Evolutionary conservation across 176 grass and related monocot species (phyloP), one percentile per base, ranked within the genome.

Genomic region (Avena sativa): DNA sequence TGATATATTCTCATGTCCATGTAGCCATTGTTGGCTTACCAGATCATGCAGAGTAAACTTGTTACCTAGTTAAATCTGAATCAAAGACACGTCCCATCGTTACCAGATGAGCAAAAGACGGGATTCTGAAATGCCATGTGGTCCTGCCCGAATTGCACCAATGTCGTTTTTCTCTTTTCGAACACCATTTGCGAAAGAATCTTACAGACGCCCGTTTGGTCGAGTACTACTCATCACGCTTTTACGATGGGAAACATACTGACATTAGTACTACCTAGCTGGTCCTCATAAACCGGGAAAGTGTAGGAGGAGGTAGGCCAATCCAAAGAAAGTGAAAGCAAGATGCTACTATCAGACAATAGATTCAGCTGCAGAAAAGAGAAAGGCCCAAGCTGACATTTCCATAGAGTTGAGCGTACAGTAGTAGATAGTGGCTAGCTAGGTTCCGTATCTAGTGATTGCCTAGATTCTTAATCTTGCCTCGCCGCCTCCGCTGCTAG

Each of bases 81-180:
- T 63, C 57, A 67, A 62, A 66, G 75, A 78, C 74, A 59, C 75
- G 89, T 80, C 85, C 75, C 49, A 43, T 87, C 81, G 12, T 84
- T 91, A 75, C 89, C 89, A 74, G 66, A 91, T 84, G 84, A 91
- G 89, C 81, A 75, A 91, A 91, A 87, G 89, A 49, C 12, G 85
- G 80, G 73, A 34, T 43, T 68, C 83, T 51, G 50, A 51, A 61
- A 8, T 9, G 71, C 71, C 85, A 87, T 76, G 85, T 68, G 89
- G 48, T 58, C 74, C 44, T 65, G 67, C 85, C 66, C 25, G 36
- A 67, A 87, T 51, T 80, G 67, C 85, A 66, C 49, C 5, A 23
- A 3, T 23, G 7, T 43, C 1, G 5, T 28, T 8, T 3, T 3
- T 26, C n/a, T 65, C 80, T 74, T 79, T 84, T 34, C n/a, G 80